These are phyloP conservation scores for Vicia villosa DNA, from an alignment of 306 rosid species.

Conservation along the genomic window DNA sequence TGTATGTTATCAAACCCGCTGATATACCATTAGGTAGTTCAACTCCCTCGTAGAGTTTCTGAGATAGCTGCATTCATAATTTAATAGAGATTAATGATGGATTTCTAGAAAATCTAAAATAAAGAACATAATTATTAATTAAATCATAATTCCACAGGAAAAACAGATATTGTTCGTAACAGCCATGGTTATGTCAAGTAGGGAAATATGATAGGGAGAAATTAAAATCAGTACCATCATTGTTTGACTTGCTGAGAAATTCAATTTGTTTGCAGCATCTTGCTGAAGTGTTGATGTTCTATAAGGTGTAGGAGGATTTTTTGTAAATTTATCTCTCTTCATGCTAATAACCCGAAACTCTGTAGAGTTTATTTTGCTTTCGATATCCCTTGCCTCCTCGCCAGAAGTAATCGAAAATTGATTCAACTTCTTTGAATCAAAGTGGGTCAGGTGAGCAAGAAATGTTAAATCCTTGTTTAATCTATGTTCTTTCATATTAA, in stretches of 20 bases:
- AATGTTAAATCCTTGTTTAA: constrained; percentile 41
- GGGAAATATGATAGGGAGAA: constrained; percentile 22
- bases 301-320: constrained; percentile 88
- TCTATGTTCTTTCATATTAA: constrained; percentile 44
- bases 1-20: constrained; percentile 85
- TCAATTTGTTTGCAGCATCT: constrained; percentile 90
- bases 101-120: constrained; percentile 9
- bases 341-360: constrained; percentile 57
- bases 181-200: constrained; percentile 6
- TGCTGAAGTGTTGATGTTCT: constrained; percentile 99
- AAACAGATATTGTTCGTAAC: constrained; percentile 27
- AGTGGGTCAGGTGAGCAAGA: constrained; percentile 74
- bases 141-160: constrained; percentile 2
- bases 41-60: constrained; percentile 93
- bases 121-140: neutral
- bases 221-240: constrained; percentile 69
- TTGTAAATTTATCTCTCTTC: constrained; percentile 61
- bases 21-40: constrained; percentile 78
- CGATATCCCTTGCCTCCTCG: constrained; percentile 60
- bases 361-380: constrained; percentile 48
- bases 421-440: constrained; percentile 67
- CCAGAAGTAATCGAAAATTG: constrained; percentile 73
- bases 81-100: constrained; percentile 28
- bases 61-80: constrained; percentile 81
- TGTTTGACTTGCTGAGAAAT: constrained; percentile 68